phyloP scores from a whole-genome alignment of 1,284 basidiomycete genomes.

The Boletus sp. region DNA sequence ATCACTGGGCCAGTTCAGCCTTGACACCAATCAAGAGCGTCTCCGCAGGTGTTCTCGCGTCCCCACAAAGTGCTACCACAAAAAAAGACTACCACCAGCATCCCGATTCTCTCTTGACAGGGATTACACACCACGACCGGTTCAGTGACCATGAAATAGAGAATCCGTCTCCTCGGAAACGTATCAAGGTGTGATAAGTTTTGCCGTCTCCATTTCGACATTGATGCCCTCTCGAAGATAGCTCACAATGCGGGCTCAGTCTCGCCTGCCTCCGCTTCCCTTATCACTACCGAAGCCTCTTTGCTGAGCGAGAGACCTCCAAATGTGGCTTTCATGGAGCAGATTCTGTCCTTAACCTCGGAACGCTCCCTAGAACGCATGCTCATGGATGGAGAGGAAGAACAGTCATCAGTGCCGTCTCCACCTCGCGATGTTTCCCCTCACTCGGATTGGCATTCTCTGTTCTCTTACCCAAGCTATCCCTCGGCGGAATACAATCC shows the following conservation, averaged over 20 bases:
- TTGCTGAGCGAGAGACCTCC: not conserved
- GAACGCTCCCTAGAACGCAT: not conserved
- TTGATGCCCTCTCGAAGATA: slow-evolving; percentile 23
- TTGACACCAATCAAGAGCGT: not conserved
- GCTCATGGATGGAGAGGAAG: not conserved
- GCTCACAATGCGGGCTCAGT: slow-evolving; percentile 8
- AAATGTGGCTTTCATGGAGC: not conserved
- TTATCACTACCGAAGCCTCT: not conserved
- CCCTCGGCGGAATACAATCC: not conserved
- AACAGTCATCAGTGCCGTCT: not conserved
- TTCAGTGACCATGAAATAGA: slow-evolving; percentile 12
- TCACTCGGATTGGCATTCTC: slow-evolving; percentile 12
- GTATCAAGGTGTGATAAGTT: slow-evolving; percentile 27
- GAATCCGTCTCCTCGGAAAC: slow-evolving; percentile 28
- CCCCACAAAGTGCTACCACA: not conserved
- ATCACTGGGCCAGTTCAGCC: not conserved
- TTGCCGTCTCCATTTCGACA: not conserved
- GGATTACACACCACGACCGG: not conserved
- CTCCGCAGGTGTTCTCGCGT: not conserved
- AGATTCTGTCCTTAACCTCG: not conserved
- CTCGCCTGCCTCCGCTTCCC: not conserved
- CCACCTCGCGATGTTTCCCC: slow-evolving; percentile 3
- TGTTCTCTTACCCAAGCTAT: slow-evolving; percentile 23
- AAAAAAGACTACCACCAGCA: not conserved
- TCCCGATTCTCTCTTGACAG: not conserved